Evolutionary conservation across 129 eudicot genomes (phyloP), one percentile per base, ranked within the genome.

Genomic region (Pulicaria dysenterica): DNA sequence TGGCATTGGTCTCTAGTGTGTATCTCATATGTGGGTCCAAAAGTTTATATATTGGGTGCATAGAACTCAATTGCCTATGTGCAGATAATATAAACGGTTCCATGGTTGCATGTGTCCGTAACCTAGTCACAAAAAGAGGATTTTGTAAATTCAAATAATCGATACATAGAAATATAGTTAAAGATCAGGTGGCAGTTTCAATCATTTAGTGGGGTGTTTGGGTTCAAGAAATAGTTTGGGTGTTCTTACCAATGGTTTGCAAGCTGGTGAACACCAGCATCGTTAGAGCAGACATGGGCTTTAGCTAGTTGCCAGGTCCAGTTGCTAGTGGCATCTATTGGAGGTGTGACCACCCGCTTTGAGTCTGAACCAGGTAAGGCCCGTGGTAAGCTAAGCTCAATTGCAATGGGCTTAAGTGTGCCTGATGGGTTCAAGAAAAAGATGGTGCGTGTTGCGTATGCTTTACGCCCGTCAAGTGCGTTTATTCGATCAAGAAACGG

Each of bases 21-120:
- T 93, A 93, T 70, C 98, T 85, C 98, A 93, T 93, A 80, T 93
- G 98, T 5, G 96, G 98, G 75, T 90, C 96, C 82, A 93, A 53
- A 56, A 93, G 95, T 86, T 93, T 93, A 63, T 57, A 90, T 37
- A 93, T 90, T 7, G 96, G 98, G 56, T 93, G 98, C 96, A 93
- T 85, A 3, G 80, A 86, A 14, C 98, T 93, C 79, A 93, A 17
- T 62, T 90, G 98, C 55, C 98, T 85, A 74, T 93, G 98, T 12
- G 96, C 98, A 3, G 98, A 84, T 73, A 93, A 43, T 50, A 93
- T 93, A 83, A 93, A 93, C 4, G 98, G 98, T 60, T 93, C 98
- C 83, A 86, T 43, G n/a, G 89, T 36, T 45, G 98, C 98, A 75
- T 93, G 98, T 53, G 98, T 93, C 3, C 98, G 85, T 49, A 93